Base-by-base conservation (phyloP, 257 asterid species). In the Buddleja alternifolia region DNA sequence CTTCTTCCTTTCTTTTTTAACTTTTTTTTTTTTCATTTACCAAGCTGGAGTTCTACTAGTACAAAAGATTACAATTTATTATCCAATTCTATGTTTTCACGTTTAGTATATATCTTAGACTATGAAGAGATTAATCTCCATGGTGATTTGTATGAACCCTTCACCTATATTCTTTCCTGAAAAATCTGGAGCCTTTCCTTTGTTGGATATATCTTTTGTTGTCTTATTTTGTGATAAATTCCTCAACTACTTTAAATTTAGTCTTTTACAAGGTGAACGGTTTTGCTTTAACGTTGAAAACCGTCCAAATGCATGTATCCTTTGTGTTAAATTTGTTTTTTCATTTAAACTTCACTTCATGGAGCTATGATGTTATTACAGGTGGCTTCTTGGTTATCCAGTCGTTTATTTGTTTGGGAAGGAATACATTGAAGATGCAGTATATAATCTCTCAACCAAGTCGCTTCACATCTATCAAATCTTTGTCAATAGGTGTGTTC, bases 311-410 rank as follows among this genome's bases (percentile, higher is more conserved):
- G 52, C 48, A 10, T 7, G 37, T 55, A 2, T 47, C 32, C 39
- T 16, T 2, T 36, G 24, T 42, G 17, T 32, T 8, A 17, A 11
- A 11, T 10, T 16, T 7, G 3, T 15, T 32, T 6, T 17, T 25
- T 42, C 4, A n/a, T 6, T n/a, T 12, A 24, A 54, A 16, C 10
- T 1, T 50, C 10, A 45, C 16, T 66, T 72, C 53, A 55, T 40
- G 58, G 60, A 55, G 48, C n/a, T 34, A 6, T 15, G 8, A 55
- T 69, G 42, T 55, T 50, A 11, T 37, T 60, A 61, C 78, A 84
- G 90, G 63, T 86, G 93, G 93, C 75, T 86, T 72, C 90, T 86
- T 68, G 90, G 90, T 29, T 86, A 86, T 78, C 93, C 93, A 7
- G 85, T 86, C 59, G 80, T 83, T 10, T 86, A 86, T 70, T 69